phyloP scores from a whole-genome alignment of 495 filamentous ascomycete genomes.

The Gamarada debralockiae region DNA sequence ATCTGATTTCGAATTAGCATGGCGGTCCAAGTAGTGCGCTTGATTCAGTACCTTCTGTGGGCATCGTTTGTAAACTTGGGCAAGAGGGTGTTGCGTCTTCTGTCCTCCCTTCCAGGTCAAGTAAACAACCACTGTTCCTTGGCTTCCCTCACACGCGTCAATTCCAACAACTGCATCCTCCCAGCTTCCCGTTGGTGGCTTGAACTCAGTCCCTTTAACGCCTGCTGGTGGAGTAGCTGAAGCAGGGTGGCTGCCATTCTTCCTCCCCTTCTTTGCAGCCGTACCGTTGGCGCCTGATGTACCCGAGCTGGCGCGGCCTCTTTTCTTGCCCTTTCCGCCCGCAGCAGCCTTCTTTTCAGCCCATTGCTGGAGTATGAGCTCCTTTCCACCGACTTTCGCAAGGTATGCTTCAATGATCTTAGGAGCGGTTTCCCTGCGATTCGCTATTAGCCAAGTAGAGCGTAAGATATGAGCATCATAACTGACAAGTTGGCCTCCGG shows the following conservation, averaged over 20 bases:
- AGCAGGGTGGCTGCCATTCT: slow-evolving; percentile 33
- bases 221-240: slow-evolving; percentile 30
- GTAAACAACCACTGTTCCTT: slow-evolving; percentile 44
- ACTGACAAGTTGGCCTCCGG: slow-evolving; percentile 54
- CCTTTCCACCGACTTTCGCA: slow-evolving; percentile 45
- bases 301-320: slow-evolving; percentile 16
- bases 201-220: slow-evolving; percentile 36
- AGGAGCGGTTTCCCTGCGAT: slow-evolving; percentile 35
- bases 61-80: slow-evolving; percentile 51
- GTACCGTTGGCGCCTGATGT: slow-evolving; percentile 17
- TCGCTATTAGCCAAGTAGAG: slow-evolving; percentile 2
- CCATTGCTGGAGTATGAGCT: slow-evolving; percentile 42
- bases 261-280: slow-evolving; percentile 40
- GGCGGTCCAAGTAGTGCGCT: not conserved
- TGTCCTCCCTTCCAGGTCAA: slow-evolving; percentile 53
- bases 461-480: slow-evolving; percentile 6
- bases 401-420: slow-evolving; percentile 44
- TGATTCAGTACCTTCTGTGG: slow-evolving; percentile 50
- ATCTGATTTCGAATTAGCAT: slow-evolving; percentile 37
- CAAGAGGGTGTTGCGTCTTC: slow-evolving; percentile 56
- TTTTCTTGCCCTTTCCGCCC: slow-evolving; percentile 27
- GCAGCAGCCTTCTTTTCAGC: slow-evolving; percentile 20
- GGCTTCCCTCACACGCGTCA: slow-evolving; percentile 53
- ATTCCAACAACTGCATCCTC: slow-evolving; percentile 51
- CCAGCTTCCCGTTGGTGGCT: slow-evolving; percentile 53